Percentiles rank a stretch among this genome's conserved stretches.
phyloP scores from a whole-genome alignment of 768 basidiomycete genomes.

The Cystobasidium onofrii region DNA sequence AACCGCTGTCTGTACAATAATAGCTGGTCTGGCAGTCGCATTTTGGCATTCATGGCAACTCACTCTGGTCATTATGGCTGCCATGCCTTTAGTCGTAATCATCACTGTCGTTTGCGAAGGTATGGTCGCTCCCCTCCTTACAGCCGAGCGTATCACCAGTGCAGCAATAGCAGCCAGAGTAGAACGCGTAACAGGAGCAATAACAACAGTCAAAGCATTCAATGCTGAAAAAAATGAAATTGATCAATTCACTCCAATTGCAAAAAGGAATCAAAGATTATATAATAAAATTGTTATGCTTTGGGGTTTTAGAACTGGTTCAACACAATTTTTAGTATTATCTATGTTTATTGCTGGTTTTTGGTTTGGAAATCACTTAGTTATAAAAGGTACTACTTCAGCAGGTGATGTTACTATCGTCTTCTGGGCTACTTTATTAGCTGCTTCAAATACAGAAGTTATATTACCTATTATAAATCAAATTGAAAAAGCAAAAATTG shows the following conservation, averaged over 20 bases:
- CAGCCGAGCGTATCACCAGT: slow-evolving; percentile 59
- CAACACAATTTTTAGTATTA: slow-evolving; percentile 73
- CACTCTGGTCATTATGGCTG: slow-evolving; percentile 82
- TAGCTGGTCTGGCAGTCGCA: slow-evolving; percentile 72
- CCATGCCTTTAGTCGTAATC: slow-evolving; percentile 71
- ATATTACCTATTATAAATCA: slow-evolving; percentile 71
- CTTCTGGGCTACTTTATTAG: slow-evolving; percentile 94
- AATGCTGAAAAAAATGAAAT: slow-evolving; percentile 62
- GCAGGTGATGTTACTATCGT: slow-evolving; percentile 86
- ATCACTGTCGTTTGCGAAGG: slow-evolving; percentile 68
- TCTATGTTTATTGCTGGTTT: slow-evolving; percentile 94
- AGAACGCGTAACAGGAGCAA: slow-evolving; percentile 65
- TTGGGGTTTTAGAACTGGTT: slow-evolving; percentile 65
- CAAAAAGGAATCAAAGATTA: slow-evolving; percentile 50
- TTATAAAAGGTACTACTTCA: slow-evolving; percentile 61
- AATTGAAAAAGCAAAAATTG: slow-evolving; percentile 72
- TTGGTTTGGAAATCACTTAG: slow-evolving; percentile 86
- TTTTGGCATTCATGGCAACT: slow-evolving; percentile 71
- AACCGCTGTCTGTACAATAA: slow-evolving; percentile 69
- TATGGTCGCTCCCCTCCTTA: slow-evolving; percentile 60
- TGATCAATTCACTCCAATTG: slow-evolving; percentile 51
- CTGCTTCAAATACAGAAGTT: slow-evolving; percentile 76
- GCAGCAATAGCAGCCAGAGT: slow-evolving; percentile 68
- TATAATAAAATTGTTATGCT: slow-evolving; percentile 57
- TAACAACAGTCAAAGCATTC: slow-evolving; percentile 86